Evolutionary conservation across 352 stramenopile species (phyloP).

Genomic region (Phytopythium montanum): DNA sequence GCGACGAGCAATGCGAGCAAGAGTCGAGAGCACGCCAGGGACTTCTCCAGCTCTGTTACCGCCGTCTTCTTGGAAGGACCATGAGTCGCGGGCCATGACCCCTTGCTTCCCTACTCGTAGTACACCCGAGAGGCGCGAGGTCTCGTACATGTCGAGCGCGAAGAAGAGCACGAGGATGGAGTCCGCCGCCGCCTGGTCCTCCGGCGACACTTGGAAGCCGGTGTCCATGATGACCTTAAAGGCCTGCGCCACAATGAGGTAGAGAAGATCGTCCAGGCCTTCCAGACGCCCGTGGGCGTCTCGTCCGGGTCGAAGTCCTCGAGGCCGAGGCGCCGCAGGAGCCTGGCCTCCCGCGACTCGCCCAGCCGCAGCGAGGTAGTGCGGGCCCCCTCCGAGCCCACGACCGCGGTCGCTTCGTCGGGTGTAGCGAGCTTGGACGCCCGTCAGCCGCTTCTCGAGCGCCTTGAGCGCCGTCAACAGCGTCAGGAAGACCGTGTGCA

Average conservation of each 20-base stretch:
- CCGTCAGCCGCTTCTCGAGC: constrained; percentile 45
- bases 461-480: constrained; percentile 60
- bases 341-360: constrained; percentile 20
- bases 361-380: constrained; percentile 7
- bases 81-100: constrained; percentile 51
- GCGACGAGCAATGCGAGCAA: too few relatives aligned
- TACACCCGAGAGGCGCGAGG: constrained; percentile 42
- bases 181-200: constrained; percentile 12
- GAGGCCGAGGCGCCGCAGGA: constrained; percentile 26
- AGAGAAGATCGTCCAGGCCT: constrained; percentile 24
- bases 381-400: neutral
- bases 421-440: constrained; percentile 38
- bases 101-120: constrained; percentile 75
- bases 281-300: constrained; percentile 19
- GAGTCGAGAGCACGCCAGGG: too few relatives aligned
- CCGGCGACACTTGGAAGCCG: constrained; percentile 15
- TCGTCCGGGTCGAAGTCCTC: constrained; percentile 47
- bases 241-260: constrained; percentile 25
- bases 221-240: constrained; percentile 37
- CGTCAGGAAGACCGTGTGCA: constrained; percentile 59
- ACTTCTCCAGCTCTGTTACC: too few relatives aligned
- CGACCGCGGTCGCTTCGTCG: constrained; percentile 11
- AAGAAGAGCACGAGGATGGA: constrained; percentile 32
- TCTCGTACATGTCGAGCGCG: constrained; percentile 39
- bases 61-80: too few relatives aligned